Evolutionary conservation across 2,329 filamentous ascomycete genomes (phyloP).

Genomic region (Neoascochyta sp.): DNA sequence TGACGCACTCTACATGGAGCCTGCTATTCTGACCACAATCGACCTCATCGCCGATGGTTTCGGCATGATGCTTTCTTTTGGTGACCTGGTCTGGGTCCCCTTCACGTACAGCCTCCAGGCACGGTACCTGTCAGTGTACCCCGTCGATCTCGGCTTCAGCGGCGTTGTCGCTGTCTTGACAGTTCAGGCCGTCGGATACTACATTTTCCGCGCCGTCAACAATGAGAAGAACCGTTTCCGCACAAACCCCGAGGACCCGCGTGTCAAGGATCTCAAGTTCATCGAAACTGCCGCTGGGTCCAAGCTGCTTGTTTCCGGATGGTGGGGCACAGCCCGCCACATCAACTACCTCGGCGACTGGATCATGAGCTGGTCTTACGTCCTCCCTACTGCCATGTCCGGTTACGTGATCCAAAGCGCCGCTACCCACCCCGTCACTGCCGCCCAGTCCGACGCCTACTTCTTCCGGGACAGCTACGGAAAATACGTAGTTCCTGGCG

Average conservation of each 20-base stretch:
- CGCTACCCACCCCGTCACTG: constrained; percentile 33
- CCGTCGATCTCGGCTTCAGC: constrained; percentile 67
- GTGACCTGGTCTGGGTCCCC: constrained; percentile 88
- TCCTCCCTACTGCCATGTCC: constrained; percentile 77
- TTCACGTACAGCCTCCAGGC: constrained; percentile 83
- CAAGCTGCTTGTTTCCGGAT: constrained; percentile 76
- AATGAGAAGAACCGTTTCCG: constrained; percentile 94
- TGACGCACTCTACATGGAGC: constrained; percentile 82
- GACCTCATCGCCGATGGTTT: constrained; percentile 92
- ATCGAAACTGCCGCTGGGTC: constrained; percentile 81
- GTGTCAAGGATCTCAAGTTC: constrained; percentile 74
- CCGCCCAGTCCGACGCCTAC: constrained; percentile 50
- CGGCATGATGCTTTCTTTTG: constrained; percentile 91
- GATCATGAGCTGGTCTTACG: constrained; percentile 90
- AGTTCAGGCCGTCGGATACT: constrained; percentile 71
- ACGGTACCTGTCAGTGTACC: constrained; percentile 79
- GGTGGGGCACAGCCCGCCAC: constrained; percentile 90
- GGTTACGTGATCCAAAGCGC: constrained; percentile 67
- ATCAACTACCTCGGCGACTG: constrained; percentile 97
- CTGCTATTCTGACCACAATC: constrained; percentile 86
- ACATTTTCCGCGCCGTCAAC: constrained; percentile 91
- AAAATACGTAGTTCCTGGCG: constrained; percentile 65
- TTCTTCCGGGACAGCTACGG: constrained; percentile 55
- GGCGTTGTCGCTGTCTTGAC: constrained; percentile 63
- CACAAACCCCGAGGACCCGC: constrained; percentile 76